Evolutionary conservation across 345 rosid species (phyloP).

Genomic region (Populus tremula): DNA sequence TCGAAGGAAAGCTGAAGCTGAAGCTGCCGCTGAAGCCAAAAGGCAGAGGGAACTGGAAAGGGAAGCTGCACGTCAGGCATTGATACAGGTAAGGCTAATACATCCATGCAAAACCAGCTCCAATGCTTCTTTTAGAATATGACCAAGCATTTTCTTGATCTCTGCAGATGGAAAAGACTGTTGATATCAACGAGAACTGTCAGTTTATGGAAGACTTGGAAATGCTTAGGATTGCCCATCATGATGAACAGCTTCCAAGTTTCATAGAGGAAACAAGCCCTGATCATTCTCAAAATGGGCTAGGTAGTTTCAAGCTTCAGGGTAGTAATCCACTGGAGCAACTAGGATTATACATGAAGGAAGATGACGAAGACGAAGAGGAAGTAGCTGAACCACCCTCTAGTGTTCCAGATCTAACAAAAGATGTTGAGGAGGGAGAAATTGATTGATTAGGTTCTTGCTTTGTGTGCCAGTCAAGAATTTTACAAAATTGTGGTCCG

Average conservation of each 20-base stretch:
- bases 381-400: constrained; percentile 52
- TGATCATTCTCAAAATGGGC: constrained; percentile 35
- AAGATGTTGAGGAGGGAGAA: constrained; percentile 87
- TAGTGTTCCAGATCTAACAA: constrained; percentile 25
- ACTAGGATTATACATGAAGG: constrained; percentile 79
- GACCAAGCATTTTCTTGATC: constrained; percentile 1
- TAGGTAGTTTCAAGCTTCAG: constrained; percentile 73
- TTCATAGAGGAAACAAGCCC: constrained; percentile 58
- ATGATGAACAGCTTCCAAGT: constrained; percentile 45
- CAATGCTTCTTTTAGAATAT: not conserved
- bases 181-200: constrained; percentile 77
- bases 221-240: constrained; percentile 56
- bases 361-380: constrained; percentile 47
- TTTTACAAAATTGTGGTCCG: not conserved
- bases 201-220: constrained; percentile 79
- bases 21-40: constrained; percentile 75
- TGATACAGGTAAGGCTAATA: constrained; percentile 51
- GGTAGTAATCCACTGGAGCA: constrained; percentile 75
- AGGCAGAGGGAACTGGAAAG: constrained; percentile 76
- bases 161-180: constrained; percentile 90
- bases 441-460: constrained; percentile 41
- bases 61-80: constrained; percentile 87
- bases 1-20: constrained; percentile 62
- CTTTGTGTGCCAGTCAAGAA: not conserved
- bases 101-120: not conserved